phyloP scores from a whole-genome alignment of 768 basidiomycete species.

The Sutorius australiensis region DNA sequence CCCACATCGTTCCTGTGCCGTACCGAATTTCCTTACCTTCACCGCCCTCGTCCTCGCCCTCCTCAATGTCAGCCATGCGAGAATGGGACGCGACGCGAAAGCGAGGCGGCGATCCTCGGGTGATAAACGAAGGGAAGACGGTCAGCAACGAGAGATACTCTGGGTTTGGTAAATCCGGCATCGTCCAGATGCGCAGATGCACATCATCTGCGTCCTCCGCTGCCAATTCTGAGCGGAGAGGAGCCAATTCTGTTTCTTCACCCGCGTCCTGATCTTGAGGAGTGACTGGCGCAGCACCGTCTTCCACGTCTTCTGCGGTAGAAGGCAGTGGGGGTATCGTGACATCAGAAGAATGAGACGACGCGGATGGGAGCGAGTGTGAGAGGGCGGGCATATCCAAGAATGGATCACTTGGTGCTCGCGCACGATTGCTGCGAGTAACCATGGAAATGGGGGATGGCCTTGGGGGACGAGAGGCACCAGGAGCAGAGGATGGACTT shows the following conservation, averaged over 20 bases:
- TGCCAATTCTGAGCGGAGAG: conserved; percentile 32
- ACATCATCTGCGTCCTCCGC: conserved; percentile 40
- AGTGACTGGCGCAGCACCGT: conserved; percentile 37
- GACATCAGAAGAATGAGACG: conserved; percentile 42
- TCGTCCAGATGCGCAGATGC: conserved; percentile 74
- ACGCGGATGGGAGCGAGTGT: conserved; percentile 50
- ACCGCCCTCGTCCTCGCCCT: conserved; percentile 54
- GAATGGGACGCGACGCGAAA: conserved; percentile 46
- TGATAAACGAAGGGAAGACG: conserved; percentile 76
- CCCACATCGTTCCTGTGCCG: conserved; percentile 85
- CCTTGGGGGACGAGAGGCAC: conserved; percentile 30
- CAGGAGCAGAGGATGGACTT: conserved; percentile 43
- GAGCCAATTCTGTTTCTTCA: conserved; percentile 34
- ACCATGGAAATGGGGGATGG: conserved; percentile 39
- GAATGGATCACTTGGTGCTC: conserved; percentile 79
- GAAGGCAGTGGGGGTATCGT: conserved; percentile 32
- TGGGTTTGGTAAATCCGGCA: conserved; percentile 72
- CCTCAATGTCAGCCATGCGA: conserved; percentile 60
- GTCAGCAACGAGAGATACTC: conserved; percentile 66
- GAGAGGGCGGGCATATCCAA: conserved; percentile 65
- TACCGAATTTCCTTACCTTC: conserved; percentile 59
- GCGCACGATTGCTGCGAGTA: conserved; percentile 56
- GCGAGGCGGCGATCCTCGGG: conserved; percentile 65
- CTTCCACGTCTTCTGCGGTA: conserved; percentile 37
- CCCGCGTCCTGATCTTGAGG: conserved; percentile 29